Evolutionary conservation across 2,329 filamentous ascomycete species (phyloP).

Genomic region (Aspergillus quadrilineatus): DNA sequence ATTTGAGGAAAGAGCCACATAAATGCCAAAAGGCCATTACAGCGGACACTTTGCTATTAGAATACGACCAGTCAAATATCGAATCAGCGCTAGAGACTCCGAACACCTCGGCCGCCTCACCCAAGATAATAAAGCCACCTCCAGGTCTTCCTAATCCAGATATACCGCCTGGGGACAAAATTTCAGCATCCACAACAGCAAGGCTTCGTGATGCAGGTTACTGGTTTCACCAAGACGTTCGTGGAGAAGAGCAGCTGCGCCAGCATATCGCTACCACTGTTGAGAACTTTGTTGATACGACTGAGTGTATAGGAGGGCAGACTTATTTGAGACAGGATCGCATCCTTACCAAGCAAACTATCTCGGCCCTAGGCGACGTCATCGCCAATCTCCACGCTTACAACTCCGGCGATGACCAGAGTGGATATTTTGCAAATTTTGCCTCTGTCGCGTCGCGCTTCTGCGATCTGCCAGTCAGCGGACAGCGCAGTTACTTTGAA

Average conservation of each 20-base stretch:
- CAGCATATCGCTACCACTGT: slow-evolving; percentile 21
- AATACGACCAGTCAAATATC: neutral
- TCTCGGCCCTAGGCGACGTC: slow-evolving; percentile 22
- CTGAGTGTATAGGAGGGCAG: slow-evolving; percentile 6
- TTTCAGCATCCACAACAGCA: neutral
- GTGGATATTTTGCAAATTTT: slow-evolving; percentile 21
- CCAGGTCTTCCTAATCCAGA: slow-evolving; percentile 20
- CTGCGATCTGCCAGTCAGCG: slow-evolving; percentile 17
- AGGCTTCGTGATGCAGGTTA: slow-evolving; percentile 19
- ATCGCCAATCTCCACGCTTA: slow-evolving; percentile 26
- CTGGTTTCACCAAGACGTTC: slow-evolving; percentile 27
- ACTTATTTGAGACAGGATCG: slow-evolving; percentile 7
- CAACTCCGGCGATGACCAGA: slow-evolving; percentile 9
- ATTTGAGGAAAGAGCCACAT: no score
- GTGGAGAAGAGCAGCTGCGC: slow-evolving; percentile 20
- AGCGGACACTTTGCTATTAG: neutral
- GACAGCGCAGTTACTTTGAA: slow-evolving; percentile 27
- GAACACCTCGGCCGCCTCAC: neutral
- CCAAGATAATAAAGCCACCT: slow-evolving; percentile 11
- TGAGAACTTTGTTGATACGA: slow-evolving; percentile 15
- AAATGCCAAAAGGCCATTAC: neutral
- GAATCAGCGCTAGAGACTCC: neutral
- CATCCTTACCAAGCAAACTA: slow-evolving; percentile 16
- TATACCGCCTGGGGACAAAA: neutral
- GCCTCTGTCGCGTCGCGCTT: slow-evolving; percentile 12